Conservation (phyloP, 768 basidiomycete species). For the Calvatia gigantea region DNA sequence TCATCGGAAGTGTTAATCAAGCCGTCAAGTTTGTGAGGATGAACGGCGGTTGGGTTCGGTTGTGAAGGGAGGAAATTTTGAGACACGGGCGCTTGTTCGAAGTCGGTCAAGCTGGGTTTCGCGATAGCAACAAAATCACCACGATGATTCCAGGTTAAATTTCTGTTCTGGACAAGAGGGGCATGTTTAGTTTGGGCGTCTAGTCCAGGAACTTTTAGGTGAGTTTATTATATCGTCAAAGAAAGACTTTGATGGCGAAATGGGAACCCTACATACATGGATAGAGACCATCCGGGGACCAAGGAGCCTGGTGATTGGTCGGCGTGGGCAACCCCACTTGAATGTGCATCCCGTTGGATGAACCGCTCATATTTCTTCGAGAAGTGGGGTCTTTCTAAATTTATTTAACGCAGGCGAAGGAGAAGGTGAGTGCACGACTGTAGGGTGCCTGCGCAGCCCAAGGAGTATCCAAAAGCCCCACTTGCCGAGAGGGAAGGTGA, state of each 20-base stretch:
- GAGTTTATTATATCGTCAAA: background rate
- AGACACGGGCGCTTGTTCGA: background rate
- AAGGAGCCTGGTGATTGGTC: background rate
- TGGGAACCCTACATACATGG: background rate
- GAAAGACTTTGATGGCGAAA: background rate
- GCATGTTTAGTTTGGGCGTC: background rate
- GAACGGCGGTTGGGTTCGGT: background rate
- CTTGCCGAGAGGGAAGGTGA: background rate
- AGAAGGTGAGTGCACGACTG: background rate
- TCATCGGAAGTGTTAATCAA: background rate
- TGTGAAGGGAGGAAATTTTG: background rate
- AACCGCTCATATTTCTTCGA: background rate
- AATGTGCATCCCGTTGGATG: background rate
- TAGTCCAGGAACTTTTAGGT: background rate
- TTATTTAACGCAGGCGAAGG: background rate
- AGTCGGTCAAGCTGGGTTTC: background rate
- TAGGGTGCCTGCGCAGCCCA: background rate
- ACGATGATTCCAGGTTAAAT: background rate
- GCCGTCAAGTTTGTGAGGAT: background rate
- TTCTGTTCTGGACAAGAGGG: background rate
- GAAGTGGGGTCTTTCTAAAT: background rate
- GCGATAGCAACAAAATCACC: background rate
- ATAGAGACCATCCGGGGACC: background rate
- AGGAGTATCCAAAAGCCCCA: background rate
- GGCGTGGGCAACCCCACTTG: slow-evolving; percentile 4